Base-by-base conservation (phyloP, 352 stramenopile species). In the Phytophthora pluvialis region DNA sequence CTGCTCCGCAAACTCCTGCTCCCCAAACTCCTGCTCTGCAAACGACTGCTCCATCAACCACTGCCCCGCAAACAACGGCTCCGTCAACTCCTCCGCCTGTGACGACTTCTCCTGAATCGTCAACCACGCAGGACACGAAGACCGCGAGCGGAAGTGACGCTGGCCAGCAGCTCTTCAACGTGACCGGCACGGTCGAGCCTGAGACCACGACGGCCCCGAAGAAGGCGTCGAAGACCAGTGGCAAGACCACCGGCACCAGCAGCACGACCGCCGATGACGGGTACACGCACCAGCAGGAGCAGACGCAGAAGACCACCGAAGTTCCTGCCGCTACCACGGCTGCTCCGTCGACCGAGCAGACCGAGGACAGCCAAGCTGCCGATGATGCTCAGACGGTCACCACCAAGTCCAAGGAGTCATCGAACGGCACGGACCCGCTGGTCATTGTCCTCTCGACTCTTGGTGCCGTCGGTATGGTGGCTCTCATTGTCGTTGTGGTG, bases 371-470 rank as follows among this genome's bases (percentile, higher is more conserved):
- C 26, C 48, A 65, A 54, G 45, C 55, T 26, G 60, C 33, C 26
- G 57, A 71, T 44, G 47, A 60, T 7, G 62, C 62, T 4, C 47
- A 73, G 31, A 56, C 39, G 28, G 64, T 70, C n/a, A 77, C 61
- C 38, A 83, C 68, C 0, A 47, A 71, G 33, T 51, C 70, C 4
- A 5, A 9, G 1, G 48, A 44, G 9, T 28, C 46, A 0, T 72
- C 46, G 0, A 53, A 9, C n/a, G 46, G 38, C 33, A 79, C 73
- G 0, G 66, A 77, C 32, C 49, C 56, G n/a, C 40, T 71, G 16
- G 65, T 86, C 44, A 73, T 72, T 25, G 40, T 42, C 12, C 60
- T 77, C 5, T 70, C 70, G 3, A 47, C 59, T 21, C 15, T 70
- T 13, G 70, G 64, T 26, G 64, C 38, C 28, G 42, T 77, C 3